phyloP scores from a whole-genome alignment of 1,139 yeast species.

The Taiozyma sp. region DNA sequence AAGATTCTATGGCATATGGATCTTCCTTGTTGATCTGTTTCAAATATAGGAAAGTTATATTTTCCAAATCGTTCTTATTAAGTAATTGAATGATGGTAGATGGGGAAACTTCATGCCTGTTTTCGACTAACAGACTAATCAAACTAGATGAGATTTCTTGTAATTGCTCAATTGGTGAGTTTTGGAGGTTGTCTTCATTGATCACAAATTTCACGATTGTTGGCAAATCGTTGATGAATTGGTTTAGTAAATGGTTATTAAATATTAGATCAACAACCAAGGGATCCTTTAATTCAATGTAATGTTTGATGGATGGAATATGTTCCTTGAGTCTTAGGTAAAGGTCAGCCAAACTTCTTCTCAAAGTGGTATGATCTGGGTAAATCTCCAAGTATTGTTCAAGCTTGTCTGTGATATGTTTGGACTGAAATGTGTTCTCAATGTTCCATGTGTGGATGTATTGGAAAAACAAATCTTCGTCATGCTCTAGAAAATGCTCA shows the following conservation, averaged over 20 bases:
- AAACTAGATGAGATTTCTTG: slow-evolving; percentile 37
- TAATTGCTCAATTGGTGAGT: slow-evolving; percentile 40
- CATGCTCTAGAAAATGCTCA: slow-evolving; percentile 39
- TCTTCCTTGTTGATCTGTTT: slow-evolving; percentile 52
- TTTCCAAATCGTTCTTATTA: slow-evolving; percentile 36
- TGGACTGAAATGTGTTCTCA: slow-evolving; percentile 42
- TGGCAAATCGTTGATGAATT: slow-evolving; percentile 45
- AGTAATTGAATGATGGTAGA: slow-evolving; percentile 43
- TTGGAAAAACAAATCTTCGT: slow-evolving; percentile 33
- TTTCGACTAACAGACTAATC: slow-evolving; percentile 53
- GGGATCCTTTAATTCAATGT: slow-evolving; percentile 49
- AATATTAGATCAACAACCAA: slow-evolving; percentile 53
- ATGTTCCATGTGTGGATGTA: slow-evolving; percentile 55
- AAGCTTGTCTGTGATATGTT: slow-evolving; percentile 38
- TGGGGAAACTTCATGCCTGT: slow-evolving; percentile 61
- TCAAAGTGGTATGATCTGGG: slow-evolving; percentile 28
- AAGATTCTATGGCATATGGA: slow-evolving; percentile 44
- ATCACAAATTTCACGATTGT: slow-evolving; percentile 45
- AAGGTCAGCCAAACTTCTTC: slow-evolving; percentile 49
- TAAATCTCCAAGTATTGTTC: slow-evolving; percentile 36
- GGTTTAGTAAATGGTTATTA: slow-evolving; percentile 53
- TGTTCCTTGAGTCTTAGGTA: slow-evolving; percentile 57
- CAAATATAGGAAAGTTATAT: slow-evolving; percentile 55
- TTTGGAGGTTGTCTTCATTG: slow-evolving; percentile 29
- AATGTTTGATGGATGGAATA: slow-evolving; percentile 55